Evolutionary conservation across 192 early-diverging fungal species (phyloP), one percentile per base, ranked within the genome.

Genomic region (Entomortierella chlamydospora): DNA sequence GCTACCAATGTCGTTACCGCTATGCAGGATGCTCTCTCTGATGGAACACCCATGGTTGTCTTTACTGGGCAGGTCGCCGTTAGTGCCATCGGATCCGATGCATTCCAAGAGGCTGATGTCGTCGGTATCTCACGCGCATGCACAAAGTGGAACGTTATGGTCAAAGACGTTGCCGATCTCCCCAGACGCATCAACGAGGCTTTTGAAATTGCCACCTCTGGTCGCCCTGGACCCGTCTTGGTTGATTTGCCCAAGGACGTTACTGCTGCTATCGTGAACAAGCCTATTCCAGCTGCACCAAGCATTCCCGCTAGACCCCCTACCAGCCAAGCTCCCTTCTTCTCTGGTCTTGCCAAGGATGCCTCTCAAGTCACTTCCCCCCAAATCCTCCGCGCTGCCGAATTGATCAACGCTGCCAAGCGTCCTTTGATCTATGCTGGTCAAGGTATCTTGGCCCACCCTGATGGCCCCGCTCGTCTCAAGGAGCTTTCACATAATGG

Each of bases 131-230:
- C 94, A 68, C 90, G 98, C 31, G 85, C 93, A 20, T 99, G 98
- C 87, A 97, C 98, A 82, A 99, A 98, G 82, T 99, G 98, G 98
- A 99, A 99, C 79, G 96, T 98, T 41, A 95, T 97, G 96, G 95
- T 99, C 82, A 95, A 95, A 73, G 95, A 97, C 76, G 89, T 99
- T 74, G 87, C 93, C 63, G 98, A 99, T 84, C 87, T 99, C 42
- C 98, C 98, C 47, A 88, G 96, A 28, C 93, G 98, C 76, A 97
- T 99, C 86, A 97, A 96, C 81, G 98, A 99, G 85, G 96, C 98
- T 12, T 99, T 99, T 70, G 91, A 96, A 70, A 98, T 99, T 68
- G 98, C 96, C 25, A 97, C 94, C 0, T 92, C 89, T 9, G 98
- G 98, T 31, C 90, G 98, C 4, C 98, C 96, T 2, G 98, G 98